Percentiles rank a stretch among this genome's conserved stretches.
phyloP scores from a whole-genome alignment of 306 rosid genomes.

The Prunus dulcis region DNA sequence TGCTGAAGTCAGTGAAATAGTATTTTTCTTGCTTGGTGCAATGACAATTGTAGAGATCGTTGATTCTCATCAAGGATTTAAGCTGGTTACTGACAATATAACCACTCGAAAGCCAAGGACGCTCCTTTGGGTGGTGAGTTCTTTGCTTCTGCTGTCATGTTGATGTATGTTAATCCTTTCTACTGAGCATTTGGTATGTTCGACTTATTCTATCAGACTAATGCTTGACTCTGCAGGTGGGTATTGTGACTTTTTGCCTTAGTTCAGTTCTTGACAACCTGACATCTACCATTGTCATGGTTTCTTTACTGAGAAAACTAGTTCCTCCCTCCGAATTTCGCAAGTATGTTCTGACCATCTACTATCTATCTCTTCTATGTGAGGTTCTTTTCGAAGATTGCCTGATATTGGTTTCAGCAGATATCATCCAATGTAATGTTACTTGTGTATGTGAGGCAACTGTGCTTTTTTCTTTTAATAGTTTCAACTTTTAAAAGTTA shows the following conservation, averaged over 20 bases:
- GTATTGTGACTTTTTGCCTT: slow-evolving; percentile 80
- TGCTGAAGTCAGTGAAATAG: slow-evolving; percentile 94
- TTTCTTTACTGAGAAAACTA: slow-evolving; percentile 81
- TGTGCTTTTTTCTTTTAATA: not conserved
- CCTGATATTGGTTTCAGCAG: not conserved
- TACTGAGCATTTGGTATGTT: not conserved
- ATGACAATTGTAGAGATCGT: slow-evolving; percentile 95
- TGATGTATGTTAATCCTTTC: slow-evolving; percentile 9
- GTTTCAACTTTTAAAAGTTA: not conserved
- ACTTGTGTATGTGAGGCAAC: not conserved
- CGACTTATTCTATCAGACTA: not conserved
- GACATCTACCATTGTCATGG: slow-evolving; percentile 94
- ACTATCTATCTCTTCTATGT: slow-evolving; percentile 3
- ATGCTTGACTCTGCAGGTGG: slow-evolving; percentile 57
- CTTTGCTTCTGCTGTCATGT: slow-evolving; percentile 20
- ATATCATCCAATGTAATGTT: not conserved
- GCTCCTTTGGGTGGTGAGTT: slow-evolving; percentile 96
- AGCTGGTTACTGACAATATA: slow-evolving; percentile 87
- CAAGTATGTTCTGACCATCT: slow-evolving; percentile 47
- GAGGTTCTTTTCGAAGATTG: slow-evolving; percentile 11
- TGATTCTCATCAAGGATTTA: slow-evolving; percentile 97
- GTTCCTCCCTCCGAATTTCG: slow-evolving; percentile 91
- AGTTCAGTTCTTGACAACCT: slow-evolving; percentile 90
- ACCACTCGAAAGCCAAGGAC: slow-evolving; percentile 85
- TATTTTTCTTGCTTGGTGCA: slow-evolving; percentile 94